phyloP scores from a whole-genome alignment of 805 yeast genomes.

The Sungouiozyma intestinalis region DNA sequence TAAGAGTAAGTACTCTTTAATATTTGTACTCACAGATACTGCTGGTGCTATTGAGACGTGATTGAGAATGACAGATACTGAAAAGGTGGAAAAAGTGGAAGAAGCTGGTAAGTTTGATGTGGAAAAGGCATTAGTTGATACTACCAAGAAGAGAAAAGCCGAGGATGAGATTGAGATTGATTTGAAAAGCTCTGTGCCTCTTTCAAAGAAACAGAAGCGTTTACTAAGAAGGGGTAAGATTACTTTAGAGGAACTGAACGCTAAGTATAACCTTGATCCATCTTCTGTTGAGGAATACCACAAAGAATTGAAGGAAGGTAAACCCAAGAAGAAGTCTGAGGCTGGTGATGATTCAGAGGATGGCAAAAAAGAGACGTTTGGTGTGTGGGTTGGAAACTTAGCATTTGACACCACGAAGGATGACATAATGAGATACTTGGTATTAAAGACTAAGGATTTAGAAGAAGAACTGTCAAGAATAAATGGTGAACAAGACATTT shows the following conservation, averaged over 20 bases:
- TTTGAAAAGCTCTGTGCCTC: conserved; percentile 60
- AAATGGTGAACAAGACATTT: conserved; percentile 43
- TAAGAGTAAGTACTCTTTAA: too few relatives aligned
- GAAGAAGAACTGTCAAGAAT: conserved; percentile 33
- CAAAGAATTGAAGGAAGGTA: conserved; percentile 29
- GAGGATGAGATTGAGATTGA: conserved; percentile 59
- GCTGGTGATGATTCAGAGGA: conserved; percentile 28
- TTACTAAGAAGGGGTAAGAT: conserved; percentile 66
- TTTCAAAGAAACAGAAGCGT: conserved; percentile 87
- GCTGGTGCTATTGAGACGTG: too few relatives aligned
- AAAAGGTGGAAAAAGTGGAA: conserved; percentile 19
- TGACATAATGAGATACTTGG: conserved; percentile 56
- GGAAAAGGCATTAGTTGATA: conserved; percentile 27
- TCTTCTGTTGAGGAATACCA: conserved; percentile 28
- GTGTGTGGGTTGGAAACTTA: conserved; percentile 93
- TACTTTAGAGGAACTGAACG: conserved; percentile 45
- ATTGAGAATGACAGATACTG: background rate
- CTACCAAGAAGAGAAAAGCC: conserved; percentile 29
- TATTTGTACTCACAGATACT: too few relatives aligned
- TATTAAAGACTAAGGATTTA: conserved; percentile 41
- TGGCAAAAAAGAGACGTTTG: conserved; percentile 41
- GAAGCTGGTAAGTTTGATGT: conserved; percentile 12
- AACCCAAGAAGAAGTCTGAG: conserved; percentile 7
- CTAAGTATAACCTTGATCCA: conserved; percentile 31
- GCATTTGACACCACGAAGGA: conserved; percentile 75